Base-by-base conservation (phyloP, 805 yeast genomes). In the Saccharomycodes ludwigii region DNA sequence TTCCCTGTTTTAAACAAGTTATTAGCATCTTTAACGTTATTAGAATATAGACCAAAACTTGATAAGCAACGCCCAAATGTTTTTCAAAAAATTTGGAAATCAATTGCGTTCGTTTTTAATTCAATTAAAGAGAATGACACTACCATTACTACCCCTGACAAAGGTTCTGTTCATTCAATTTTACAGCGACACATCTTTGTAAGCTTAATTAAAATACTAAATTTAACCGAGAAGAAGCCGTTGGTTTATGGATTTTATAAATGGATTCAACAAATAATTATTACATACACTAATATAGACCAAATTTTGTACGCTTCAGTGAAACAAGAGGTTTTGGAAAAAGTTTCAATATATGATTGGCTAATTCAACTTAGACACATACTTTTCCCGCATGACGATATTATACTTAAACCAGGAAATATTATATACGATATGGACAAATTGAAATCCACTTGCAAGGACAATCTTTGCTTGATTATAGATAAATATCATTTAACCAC, bases 331-430 rank as follows among this genome's bases (percentile, higher is more conserved):
- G 4, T 22, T 52, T 4, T 37, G 33, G 11, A 49, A 50, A 23
- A 17, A 47, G 4, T 19, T 54, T 11, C 38, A 38, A 18, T 42
- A 41, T 27, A 31, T 41, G 3, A 15, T 53, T 2, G 9, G 36
- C 2, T 66, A 5, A 40, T 41, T n/a, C 40, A 43, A 10, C 38
- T 58, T 3, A 46, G 73, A 32, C 46, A 49, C 19, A 45, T 52
- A 19, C 39, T 68, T n/a, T 69, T 68, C 36, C 73, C 75, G 3
- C 49, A 48, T 17, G 71, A 69, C 43, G 65, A 61, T 11, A 46
- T 47, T n/a, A 60, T 70, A 8, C 4, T 25, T 65, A 74, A 74
- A 0, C 66, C 68, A 3, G 57, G 66, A 4, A 43, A 66, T 15
- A 42, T 52, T 8, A 52, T 46, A 1, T 57, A 48, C 15, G 68